Base-by-base conservation (phyloP, 2,329 filamentous ascomycete species). In the Neurospora crassa region DNA sequence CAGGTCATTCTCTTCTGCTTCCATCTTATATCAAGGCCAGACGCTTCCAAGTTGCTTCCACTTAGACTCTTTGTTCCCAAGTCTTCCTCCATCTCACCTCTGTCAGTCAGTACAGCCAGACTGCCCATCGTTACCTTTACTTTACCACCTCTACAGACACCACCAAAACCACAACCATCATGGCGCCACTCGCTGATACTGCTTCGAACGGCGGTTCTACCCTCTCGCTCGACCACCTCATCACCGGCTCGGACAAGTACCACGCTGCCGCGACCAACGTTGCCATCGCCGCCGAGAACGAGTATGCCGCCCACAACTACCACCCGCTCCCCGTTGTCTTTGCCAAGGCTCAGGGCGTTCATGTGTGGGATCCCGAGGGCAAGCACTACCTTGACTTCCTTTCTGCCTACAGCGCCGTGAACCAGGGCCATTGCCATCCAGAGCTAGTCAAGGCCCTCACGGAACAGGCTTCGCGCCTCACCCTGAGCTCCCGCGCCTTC, bases 401-500 rank as follows among this genome's bases (percentile, higher is more conserved):
- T 75, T 98, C 95, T 67, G 96, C 96, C 75, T 99, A 99, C 87
- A 96, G 92, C 76, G 96, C 96, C 73, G 94, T 98, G 80, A 98
- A 98, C 85, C 95, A 98, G 83, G 95, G 95, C 74, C 95, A 99
- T 83, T 98, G 95, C 83, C 95, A 99, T 83, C 96, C 96, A 5
- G 94, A 97, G 84, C 90, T 98, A 71, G 90, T 99, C 80, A 94
- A 95, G 81, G 92, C 94, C 16, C 85, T 99, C 73, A 90, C 89
- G 45, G 93, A 97, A 75, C 96, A 99, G 84, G 96, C 96, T 68
- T 88, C 91, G 75, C 91, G 94, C 47, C 84, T 98, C 78, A 97
- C 95, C 0, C 88, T 98, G 76, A 97, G 93, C 82, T 97, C 94
- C 73, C 90, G 95, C 73, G 96, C 96, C 69, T 99, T 98, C 84